Percentiles rank a stretch among this genome's conserved stretches.
Conservation (phyloP, 352 stramenopile genomes). For the Phytophthora palmivora region DNA sequence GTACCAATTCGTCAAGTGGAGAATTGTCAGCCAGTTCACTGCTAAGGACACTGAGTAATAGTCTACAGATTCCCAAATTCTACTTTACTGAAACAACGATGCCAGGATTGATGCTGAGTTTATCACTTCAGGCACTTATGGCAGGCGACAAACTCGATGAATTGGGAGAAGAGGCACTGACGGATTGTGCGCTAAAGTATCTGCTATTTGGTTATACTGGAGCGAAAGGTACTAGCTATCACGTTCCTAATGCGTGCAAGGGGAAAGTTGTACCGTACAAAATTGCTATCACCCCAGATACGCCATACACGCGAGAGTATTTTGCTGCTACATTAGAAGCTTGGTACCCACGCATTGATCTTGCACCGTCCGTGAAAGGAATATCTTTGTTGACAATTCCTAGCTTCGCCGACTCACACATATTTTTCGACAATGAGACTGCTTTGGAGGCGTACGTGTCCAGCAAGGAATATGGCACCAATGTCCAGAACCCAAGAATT, state of each 20-base stretch:
- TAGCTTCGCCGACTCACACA: constrained; percentile 59
- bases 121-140: constrained; percentile 54
- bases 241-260: constrained; percentile 52
- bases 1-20: constrained; percentile 9
- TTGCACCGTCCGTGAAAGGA: constrained; percentile 44
- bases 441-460: constrained; percentile 64
- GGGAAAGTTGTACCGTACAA: constrained; percentile 75
- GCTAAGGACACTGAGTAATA: constrained; percentile 30
- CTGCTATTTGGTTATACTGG: constrained; percentile 61
- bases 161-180: constrained; percentile 43
- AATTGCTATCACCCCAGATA: constrained; percentile 76
- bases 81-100: constrained; percentile 78
- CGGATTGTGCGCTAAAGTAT: constrained; percentile 58
- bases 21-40: constrained; percentile 19
- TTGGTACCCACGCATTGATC: constrained; percentile 67
- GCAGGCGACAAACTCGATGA: constrained; percentile 57
- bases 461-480: constrained; percentile 53
- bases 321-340: constrained; percentile 47
- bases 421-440: constrained; percentile 67
- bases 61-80: constrained; percentile 54
- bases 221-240: constrained; percentile 37
- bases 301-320: constrained; percentile 70
- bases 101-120: constrained; percentile 59
- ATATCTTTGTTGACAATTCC: constrained; percentile 58
- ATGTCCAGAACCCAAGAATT: constrained; percentile 63